Evolutionary conservation across 225 moss, liverwort and hornwort genomes (phyloP).

Genomic region (Lunularia cruciata): DNA sequence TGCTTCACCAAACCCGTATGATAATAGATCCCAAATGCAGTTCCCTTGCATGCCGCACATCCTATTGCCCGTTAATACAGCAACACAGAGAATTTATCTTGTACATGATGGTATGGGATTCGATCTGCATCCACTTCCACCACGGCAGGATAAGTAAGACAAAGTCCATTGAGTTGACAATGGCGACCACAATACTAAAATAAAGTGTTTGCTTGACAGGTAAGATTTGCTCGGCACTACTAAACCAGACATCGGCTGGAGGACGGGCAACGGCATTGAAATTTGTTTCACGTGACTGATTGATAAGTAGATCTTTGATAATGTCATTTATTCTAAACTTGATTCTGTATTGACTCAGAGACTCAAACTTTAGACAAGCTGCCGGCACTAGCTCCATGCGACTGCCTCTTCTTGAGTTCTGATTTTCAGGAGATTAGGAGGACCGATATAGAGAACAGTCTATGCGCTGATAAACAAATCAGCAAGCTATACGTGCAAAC

Average conservation of each 20-base stretch:
- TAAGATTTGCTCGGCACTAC: not conserved
- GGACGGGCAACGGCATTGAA: too few relatives aligned
- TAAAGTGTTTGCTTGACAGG: not conserved
- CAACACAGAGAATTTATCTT: too few relatives aligned
- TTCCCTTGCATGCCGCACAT: too few relatives aligned
- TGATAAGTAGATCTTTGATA: too few relatives aligned
- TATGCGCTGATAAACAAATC: constrained; percentile 16
- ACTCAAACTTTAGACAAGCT: constrained; percentile 31
- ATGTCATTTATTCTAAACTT: too few relatives aligned
- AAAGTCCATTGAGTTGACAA: not conserved
- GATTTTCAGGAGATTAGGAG: constrained; percentile 16
- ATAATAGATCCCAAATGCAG: not conserved
- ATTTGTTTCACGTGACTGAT: too few relatives aligned
- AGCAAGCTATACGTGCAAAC: constrained; percentile 37
- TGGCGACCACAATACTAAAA: not conserved
- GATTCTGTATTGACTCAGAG: constrained; percentile 11
- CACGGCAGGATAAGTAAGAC: not conserved
- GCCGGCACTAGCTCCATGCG: constrained; percentile 45
- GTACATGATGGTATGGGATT: not conserved
- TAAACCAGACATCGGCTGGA: not conserved
- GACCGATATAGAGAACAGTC: not conserved
- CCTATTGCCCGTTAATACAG: too few relatives aligned
- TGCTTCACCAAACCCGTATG: too few relatives aligned
- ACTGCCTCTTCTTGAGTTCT: constrained; percentile 42
- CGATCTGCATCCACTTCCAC: not conserved